phyloP scores from a whole-genome alignment of 1,139 yeast species.

The Suhomyces anneliseae region DNA sequence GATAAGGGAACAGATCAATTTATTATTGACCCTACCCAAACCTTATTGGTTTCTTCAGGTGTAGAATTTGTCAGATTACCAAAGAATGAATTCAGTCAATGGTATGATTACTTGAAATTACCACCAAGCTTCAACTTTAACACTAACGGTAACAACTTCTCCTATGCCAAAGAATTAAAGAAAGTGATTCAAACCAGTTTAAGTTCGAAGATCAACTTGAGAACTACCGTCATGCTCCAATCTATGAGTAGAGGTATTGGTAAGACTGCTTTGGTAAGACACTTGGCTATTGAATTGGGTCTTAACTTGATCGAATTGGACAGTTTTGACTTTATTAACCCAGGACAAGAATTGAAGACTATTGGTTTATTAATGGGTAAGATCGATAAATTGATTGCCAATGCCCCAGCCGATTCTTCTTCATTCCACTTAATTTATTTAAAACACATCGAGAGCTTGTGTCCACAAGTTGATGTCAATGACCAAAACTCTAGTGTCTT shows the following conservation, averaged over 20 bases:
- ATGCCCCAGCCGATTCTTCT: conserved; percentile 16
- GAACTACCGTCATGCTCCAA: conserved; percentile 64
- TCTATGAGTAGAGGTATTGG: conserved; percentile 81
- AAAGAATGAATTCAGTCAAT: conserved; percentile 34
- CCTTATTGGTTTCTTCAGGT: conserved; percentile 71
- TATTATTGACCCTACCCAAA: conserved; percentile 61
- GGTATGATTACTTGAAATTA: conserved; percentile 43
- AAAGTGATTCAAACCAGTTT: conserved; percentile 51
- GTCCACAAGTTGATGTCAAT: conserved; percentile 63
- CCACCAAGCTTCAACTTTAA: conserved; percentile 42
- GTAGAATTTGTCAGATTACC: conserved; percentile 44
- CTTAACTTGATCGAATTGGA: conserved; percentile 70
- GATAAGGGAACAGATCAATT: conserved; percentile 43
- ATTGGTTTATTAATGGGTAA: conserved; percentile 77
- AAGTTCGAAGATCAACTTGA: conserved; percentile 40
- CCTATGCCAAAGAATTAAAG: conserved; percentile 52
- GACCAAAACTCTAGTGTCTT: conserved; percentile 57
- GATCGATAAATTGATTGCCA: conserved; percentile 53
- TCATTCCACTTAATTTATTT: conserved; percentile 51
- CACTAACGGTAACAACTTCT: conserved; percentile 31
- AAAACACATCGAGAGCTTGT: conserved; percentile 73
- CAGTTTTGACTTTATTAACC: conserved; percentile 58
- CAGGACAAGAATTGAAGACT: conserved; percentile 76
- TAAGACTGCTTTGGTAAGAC: conserved; percentile 62
- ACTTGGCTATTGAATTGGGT: conserved; percentile 60